These are phyloP conservation scores for Neolentinus lepideus DNA, from an alignment of 1,284 basidiomycete genomes.

Conservation along the genomic window DNA sequence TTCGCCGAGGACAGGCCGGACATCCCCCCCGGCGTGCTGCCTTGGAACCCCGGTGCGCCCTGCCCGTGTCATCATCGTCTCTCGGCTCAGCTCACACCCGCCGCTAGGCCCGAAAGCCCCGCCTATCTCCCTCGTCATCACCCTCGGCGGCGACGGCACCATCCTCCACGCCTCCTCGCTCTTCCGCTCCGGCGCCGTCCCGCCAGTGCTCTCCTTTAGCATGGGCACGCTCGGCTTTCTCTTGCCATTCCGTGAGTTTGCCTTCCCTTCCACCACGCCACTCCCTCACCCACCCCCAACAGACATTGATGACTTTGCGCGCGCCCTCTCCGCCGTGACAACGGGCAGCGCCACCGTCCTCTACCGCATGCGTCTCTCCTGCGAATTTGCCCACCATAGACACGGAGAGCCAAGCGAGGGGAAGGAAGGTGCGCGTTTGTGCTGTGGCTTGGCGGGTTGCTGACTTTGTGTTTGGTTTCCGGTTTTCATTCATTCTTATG, in stretches of 20 bases:
- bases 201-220: conserved; percentile 92
- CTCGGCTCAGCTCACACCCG: conserved; percentile 1
- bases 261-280: neutral
- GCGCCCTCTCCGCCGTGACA: conserved; percentile 74
- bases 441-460: neutral
- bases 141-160: conserved; percentile 92
- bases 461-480: no score
- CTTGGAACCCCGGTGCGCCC: conserved; percentile 42
- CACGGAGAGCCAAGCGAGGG: neutral
- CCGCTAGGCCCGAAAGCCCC: conserved; percentile 43
- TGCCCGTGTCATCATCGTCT: neutral
- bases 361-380: conserved; percentile 82
- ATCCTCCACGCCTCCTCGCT: conserved; percentile 92
- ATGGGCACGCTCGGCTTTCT: conserved; percentile 96
- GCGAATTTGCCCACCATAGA: conserved; percentile 42
- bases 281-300: conserved; percentile 2
- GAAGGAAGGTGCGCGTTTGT: neutral
- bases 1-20: conserved; percentile 70
- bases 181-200: conserved; percentile 84
- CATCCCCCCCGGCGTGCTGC: conserved; percentile 55
- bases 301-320: conserved; percentile 80
- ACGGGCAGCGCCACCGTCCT: conserved; percentile 73
- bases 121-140: conserved; percentile 82
- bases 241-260: conserved; percentile 81
- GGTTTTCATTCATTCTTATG: no score